Conservation (phyloP, 2,329 filamentous ascomycete genomes). For the Pseudogymnoascus destructans region DNA sequence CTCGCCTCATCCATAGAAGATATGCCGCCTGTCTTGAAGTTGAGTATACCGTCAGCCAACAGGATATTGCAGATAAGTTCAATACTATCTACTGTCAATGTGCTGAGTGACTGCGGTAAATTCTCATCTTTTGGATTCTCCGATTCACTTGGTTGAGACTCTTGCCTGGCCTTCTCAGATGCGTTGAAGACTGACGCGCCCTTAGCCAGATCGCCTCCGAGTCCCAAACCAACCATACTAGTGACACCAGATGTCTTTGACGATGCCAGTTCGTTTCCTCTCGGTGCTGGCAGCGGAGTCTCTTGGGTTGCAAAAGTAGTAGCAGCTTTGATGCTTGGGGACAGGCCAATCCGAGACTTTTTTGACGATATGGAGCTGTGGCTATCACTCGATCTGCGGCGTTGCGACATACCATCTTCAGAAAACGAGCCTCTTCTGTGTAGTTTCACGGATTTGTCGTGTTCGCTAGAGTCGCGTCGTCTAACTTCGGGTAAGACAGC, state of each 20-base stretch:
- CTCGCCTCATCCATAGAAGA: background rate
- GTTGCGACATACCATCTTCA: background rate
- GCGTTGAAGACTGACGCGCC: background rate
- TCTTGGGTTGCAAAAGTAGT: background rate
- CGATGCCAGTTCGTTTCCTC: background rate
- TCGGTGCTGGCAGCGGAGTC: background rate
- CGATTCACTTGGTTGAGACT: background rate
- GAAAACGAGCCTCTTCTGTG: conserved; percentile 1
- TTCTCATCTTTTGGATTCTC: background rate
- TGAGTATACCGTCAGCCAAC: background rate
- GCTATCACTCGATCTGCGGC: background rate
- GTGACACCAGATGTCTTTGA: background rate
- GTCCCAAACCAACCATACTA: background rate
- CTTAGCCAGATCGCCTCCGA: background rate
- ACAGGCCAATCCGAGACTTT: background rate
- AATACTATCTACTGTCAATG: background rate
- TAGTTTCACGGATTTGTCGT: conserved; percentile 1
- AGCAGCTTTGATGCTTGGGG: background rate
- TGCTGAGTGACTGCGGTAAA: background rate
- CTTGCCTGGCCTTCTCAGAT: background rate
- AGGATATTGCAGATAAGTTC: background rate
- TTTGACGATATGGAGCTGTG: background rate
- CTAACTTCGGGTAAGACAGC: background rate
- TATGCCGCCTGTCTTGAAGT: background rate
- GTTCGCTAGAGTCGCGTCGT: background rate